A percentile compares a stretch with the other conserved stretches of the same genome.
These are phyloP conservation scores for Verbascum thapsus DNA, from an alignment of 257 asterid species.

Conservation along the genomic window DNA sequence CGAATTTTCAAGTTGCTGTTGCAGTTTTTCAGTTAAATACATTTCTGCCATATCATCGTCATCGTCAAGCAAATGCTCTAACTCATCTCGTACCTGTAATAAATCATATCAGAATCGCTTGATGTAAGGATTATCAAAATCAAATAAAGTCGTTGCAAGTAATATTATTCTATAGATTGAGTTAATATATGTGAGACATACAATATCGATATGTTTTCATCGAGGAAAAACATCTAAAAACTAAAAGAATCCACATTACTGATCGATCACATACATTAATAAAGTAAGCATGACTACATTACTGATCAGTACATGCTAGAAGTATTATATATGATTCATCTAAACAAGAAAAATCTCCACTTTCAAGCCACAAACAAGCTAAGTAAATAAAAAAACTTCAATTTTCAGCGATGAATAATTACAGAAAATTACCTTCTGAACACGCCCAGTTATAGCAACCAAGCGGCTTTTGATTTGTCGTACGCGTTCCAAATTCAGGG, in stretches of 20 bases:
- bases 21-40: constrained; percentile 88
- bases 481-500: constrained; percentile 96
- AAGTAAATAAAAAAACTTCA: background rate
- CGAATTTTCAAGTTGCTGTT: constrained; percentile 67
- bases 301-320: background rate
- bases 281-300: constrained; percentile 8
- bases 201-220: background rate
- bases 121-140: background rate
- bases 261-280: constrained; percentile 6
- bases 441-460: constrained; percentile 97
- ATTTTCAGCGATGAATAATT: constrained; percentile 8
- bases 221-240: background rate
- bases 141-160: too few species aligned
- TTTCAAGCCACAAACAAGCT: constrained; percentile 16
- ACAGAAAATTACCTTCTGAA: constrained; percentile 67
- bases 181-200: background rate
- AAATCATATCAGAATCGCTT: constrained; percentile 21
- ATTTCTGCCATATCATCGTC: constrained; percentile 98
- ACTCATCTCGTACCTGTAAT: constrained; percentile 93
- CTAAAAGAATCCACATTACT: background rate
- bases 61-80: constrained; percentile 94
- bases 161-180: background rate
- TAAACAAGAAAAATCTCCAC: constrained; percentile 7
- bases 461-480: constrained; percentile 92
- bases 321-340: background rate